A percentile compares a stretch with the other conserved stretches of the same genome.
Conservation (phyloP, 1,139 yeast species). For the Suzukiozyma palmioleophila region DNA sequence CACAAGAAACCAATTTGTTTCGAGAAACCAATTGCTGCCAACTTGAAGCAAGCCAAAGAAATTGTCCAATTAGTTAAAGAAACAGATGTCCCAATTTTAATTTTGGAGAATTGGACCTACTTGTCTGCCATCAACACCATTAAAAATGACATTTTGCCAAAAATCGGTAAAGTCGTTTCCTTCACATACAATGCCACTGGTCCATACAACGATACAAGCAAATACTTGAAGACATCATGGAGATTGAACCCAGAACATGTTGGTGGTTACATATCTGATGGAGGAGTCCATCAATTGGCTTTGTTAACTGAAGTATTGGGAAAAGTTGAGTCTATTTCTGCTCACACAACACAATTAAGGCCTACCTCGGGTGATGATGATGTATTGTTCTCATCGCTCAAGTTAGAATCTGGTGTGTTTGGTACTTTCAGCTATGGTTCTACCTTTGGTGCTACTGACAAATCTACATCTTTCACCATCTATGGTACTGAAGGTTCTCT, state of each 20-base stretch:
- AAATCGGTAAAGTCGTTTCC: slow-evolving; percentile 72
- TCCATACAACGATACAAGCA: slow-evolving; percentile 59
- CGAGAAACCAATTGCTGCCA: slow-evolving; percentile 93
- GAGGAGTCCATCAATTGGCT: slow-evolving; percentile 94
- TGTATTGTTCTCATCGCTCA: slow-evolving; percentile 64
- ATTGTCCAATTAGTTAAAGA: slow-evolving; percentile 61
- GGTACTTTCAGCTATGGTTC: slow-evolving; percentile 92
- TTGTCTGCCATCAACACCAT: slow-evolving; percentile 52
- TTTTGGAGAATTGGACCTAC: slow-evolving; percentile 85
- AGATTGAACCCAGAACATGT: slow-evolving; percentile 84
- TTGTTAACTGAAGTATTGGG: slow-evolving; percentile 82
- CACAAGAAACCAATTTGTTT: slow-evolving; percentile 73
- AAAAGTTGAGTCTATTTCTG: slow-evolving; percentile 61
- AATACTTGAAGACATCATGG: slow-evolving; percentile 75
- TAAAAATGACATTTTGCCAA: slow-evolving; percentile 49
- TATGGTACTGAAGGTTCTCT: slow-evolving; percentile 78
- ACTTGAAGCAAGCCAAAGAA: slow-evolving; percentile 70
- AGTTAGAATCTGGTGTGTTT: slow-evolving; percentile 58
- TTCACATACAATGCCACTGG: slow-evolving; percentile 83
- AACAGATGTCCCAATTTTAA: slow-evolving; percentile 61
- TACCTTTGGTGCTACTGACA: slow-evolving; percentile 81
- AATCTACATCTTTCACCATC: slow-evolving; percentile 60
- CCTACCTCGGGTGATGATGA: slow-evolving; percentile 78
- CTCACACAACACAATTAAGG: slow-evolving; percentile 70
- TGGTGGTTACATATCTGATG: slow-evolving; percentile 89